Percentiles rank a stretch among this genome's conserved stretches.
These are phyloP conservation scores for Taphrina confusa DNA, from an alignment of 1,139 yeast genomes.

Conservation along the genomic window DNA sequence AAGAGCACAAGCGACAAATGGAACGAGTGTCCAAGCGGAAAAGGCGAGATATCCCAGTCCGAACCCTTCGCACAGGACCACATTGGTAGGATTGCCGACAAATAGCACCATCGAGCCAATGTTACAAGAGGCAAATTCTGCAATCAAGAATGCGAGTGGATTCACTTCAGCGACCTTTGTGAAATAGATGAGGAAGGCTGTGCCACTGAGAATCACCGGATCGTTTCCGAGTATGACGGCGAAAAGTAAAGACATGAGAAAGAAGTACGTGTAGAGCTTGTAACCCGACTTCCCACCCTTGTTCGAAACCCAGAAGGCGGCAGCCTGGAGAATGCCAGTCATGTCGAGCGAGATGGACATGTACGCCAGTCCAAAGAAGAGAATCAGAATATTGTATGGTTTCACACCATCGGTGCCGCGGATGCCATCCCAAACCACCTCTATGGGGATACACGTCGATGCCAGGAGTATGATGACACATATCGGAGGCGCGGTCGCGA, in stretches of 20 bases:
- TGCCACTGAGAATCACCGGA: constrained; percentile 34
- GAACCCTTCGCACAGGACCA: constrained; percentile 35
- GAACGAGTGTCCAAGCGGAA: constrained; percentile 33
- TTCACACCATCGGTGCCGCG: constrained; percentile 34
- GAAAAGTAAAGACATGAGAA: constrained; percentile 26
- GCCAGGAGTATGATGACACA: constrained; percentile 30
- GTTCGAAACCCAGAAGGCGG: constrained; percentile 35
- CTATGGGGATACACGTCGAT: constrained; percentile 29
- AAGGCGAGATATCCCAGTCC: constrained; percentile 31
- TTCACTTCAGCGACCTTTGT: constrained; percentile 35
- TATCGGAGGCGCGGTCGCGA: constrained; percentile 35
- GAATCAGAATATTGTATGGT: constrained; percentile 33
- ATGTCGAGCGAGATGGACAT: constrained; percentile 36
- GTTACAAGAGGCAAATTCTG: constrained; percentile 34
- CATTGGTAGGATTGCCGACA: constrained; percentile 35
- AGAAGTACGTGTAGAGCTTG: constrained; percentile 31
- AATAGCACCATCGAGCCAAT: constrained; percentile 35
- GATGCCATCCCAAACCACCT: constrained; percentile 32
- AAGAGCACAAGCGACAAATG: constrained; percentile 30
- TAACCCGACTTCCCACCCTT: constrained; percentile 31
- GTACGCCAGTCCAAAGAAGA: constrained; percentile 36
- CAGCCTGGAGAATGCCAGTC: constrained; percentile 34
- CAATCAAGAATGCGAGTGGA: constrained; percentile 30
- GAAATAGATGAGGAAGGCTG: constrained; percentile 32
- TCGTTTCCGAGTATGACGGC: constrained; percentile 34